Conservation (phyloP, 495 filamentous ascomycete species). For the Podospora australis region DNA sequence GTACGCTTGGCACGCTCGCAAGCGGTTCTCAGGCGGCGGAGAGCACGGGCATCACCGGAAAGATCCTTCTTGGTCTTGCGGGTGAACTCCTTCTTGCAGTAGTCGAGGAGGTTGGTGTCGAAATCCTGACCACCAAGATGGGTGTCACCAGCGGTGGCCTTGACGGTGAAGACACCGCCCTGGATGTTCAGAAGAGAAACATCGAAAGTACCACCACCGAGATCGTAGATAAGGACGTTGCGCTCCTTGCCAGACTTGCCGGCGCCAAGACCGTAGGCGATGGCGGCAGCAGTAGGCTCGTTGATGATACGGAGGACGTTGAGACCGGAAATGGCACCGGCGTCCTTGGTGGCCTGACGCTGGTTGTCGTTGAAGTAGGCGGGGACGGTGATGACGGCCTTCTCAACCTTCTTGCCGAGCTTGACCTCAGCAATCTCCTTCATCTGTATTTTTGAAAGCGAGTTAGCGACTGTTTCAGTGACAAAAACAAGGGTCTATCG, state of each 20-base stretch:
- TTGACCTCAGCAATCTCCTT: conserved; percentile 96
- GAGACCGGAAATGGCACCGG: conserved; percentile 92
- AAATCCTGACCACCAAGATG: conserved; percentile 99
- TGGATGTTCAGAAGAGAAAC: conserved; percentile 97
- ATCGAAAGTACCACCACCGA: conserved; percentile 99
- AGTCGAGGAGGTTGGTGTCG: conserved; percentile 93
- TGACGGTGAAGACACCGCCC: conserved; percentile 99
- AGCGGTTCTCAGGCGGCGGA: conserved; percentile 94
- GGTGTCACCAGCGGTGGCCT: conserved; percentile 97
- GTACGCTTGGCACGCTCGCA: conserved; percentile 99
- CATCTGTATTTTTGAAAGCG: conserved; percentile 53
- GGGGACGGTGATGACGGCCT: conserved; percentile 95
- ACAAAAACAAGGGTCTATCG: background rate
- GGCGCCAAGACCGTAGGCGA: conserved; percentile 90
- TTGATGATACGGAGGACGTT: conserved; percentile 99
- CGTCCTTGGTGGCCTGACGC: conserved; percentile 98
- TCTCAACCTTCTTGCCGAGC: conserved; percentile 93
- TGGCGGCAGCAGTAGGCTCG: conserved; percentile 95
- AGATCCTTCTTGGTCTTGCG: conserved; percentile 81
- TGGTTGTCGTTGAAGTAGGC: conserved; percentile 99
- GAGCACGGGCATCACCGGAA: conserved; percentile 86
- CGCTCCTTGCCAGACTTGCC: conserved; percentile 95
- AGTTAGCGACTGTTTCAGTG: conserved; percentile 5
- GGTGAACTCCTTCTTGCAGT: conserved; percentile 94
- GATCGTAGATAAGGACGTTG: conserved; percentile 98